Evolutionary conservation across 2,329 filamentous ascomycete species (phyloP), one percentile per base, ranked within the genome.

Genomic region (Colletotrichum gloeosporioides): DNA sequence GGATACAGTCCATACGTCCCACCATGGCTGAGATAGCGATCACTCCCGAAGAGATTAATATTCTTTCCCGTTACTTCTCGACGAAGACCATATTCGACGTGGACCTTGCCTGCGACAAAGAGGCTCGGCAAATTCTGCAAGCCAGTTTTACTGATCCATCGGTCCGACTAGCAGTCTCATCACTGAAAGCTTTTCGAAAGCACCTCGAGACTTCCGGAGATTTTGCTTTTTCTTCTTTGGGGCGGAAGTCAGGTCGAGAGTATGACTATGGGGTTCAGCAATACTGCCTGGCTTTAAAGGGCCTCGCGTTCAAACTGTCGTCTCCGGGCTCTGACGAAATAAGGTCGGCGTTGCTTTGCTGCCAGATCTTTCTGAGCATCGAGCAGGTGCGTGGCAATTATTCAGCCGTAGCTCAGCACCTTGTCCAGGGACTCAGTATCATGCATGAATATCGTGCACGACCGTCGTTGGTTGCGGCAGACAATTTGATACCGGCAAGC

Each of bases 341-440:
- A 36, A 85, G 81, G 73, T 86, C 85, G 29, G 84, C 86, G 69
- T 80, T 88, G 39, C 81, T 88, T 73, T 89, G 87, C 81, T 89
- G 87, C 78, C 86, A 88, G 77, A 79, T 88, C 55, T 84, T 88
- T 77, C 87, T 88, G 78, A 88, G 87, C 78, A 87, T 88, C 72
- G 87, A 88, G 78, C 86, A 88, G 80, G 83, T 85, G 69, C 81
- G 81, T 34, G 79, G 80, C 7, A 86, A 88, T 70, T 87, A 84
- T 49, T 74, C 80, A 75, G 82, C 85, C 49, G 86, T 88, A 85
- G 83, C 81, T 55, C 84, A 85, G 61, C 87, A 88, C 71, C 84
- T 88, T 27, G 81, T 87, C 78, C 84, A 77, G 70, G 87, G 87
- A 71, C 82, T 88, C 61, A 80, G 79, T n/a, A 88, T 88, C 78